Base-by-base conservation (phyloP, 805 yeast genomes). In the Blastobotrys parvus region DNA sequence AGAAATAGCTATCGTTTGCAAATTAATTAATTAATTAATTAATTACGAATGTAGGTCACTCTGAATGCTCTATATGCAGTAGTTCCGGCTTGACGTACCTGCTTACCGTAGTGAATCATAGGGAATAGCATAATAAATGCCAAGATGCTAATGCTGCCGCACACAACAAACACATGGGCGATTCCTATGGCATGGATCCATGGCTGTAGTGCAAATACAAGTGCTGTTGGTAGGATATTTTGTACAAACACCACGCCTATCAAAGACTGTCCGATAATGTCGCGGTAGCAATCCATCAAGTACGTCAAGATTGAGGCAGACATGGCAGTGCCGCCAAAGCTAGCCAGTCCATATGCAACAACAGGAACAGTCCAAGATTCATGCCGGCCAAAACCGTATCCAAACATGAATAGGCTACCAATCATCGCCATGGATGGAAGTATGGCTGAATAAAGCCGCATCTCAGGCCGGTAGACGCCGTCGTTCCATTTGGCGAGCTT, bases 261-360 rank as follows among this genome's bases (percentile, higher is more conserved):
- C 11, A 38, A n/a, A 20, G 21, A 10, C 5, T 38, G 41, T 11
- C 41, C 41, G 4, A 38, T 29, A 8, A 38, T 30, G 3, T 38
- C 41, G n/a, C 35, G 18, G 22, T 38, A 38, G n/a, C 35, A n/a
- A 18, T 38, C 41, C 41, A 38, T 38, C 4, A 38, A 23, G 22
- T 38, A 38, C 7, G 41, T 38, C 11, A 38, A 25, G 10, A 38
- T 21, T 16, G 33, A 6, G 18, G 17, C 35, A 13, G 35, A 38
- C 35, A 38, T n/a, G 17, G 41, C 41, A 3, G 41, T 29, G 17
- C 41, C 41, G 17, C 41, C 41, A 31, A 38, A 38, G 17, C 35
- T 27, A 7, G 35, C 32, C 13, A 38, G 20, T 16, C 41, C 41
- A 17, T 38, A 38, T 16, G 35, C 41, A 10, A 38, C 19, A 19